Evolutionary conservation across 1,284 basidiomycete genomes (phyloP), one percentile per base, ranked within the genome.

Genomic region (Cutaneotrichosporon cavernicola): DNA sequence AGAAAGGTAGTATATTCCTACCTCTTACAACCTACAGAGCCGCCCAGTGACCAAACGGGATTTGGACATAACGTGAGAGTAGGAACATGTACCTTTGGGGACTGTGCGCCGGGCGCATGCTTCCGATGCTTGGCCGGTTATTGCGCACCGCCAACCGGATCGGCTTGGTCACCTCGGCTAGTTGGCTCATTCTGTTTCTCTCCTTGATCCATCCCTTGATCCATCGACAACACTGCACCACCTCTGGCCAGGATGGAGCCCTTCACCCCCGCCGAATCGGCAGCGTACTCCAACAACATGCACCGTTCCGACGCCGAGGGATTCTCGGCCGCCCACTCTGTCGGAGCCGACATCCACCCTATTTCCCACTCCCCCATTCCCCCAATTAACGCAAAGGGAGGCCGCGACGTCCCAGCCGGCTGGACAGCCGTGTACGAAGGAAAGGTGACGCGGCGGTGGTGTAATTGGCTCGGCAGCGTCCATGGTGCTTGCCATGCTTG

Each of bases 401-500:
- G 59, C 7, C 58, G 58, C 7, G 43, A 26, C 14, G 59, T 60
- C 7, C 51, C 51, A 2, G 55, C 58, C 7, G 65, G 65, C 6
- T 66, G 58, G 59, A 50, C 56, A n/a, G 26, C 21, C 1, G 65
- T 61, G 9, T 65, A 47, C 26, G 21, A n/a, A 14, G 65, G 34
- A 4, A 56, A 34, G 4, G 65, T 65, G 5, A 34, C 36, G 9
- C 1, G 49, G 75, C 74, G 69, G 14, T 75, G 74, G 75, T 63
- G 65, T 4, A 78, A 78, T 60, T 58, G 59, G 4, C 56, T 70
- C 21, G 70, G 70, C 3, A 65, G 56, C 7, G 60, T 78, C 61
- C 76, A 78, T 65, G 76, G 76, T 21, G 76, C 74, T 4, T 73
- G 72, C 4, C 65, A 69, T 11, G 66, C 70, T 6, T 78, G 72